phyloP scores from a whole-genome alignment of 257 asterid genomes.

The Solanum ahanhuiri region DNA sequence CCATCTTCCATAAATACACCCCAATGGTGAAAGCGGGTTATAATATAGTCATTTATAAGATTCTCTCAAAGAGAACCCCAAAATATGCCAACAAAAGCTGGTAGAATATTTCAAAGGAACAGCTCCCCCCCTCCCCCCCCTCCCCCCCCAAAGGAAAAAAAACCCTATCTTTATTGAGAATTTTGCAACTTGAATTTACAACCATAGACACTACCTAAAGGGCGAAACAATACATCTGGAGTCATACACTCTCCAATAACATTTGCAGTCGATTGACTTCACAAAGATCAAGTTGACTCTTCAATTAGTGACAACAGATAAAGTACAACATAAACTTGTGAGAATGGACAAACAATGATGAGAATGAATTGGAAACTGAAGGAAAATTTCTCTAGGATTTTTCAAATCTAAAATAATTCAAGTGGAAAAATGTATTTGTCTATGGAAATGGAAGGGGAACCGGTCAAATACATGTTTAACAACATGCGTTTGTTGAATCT shows the following conservation, averaged over 20 bases:
- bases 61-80: neutral
- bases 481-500: neutral
- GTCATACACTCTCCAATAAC: neutral
- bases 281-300: neutral
- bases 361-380: neutral
- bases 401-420: neutral
- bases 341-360: neutral
- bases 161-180: too few relatives aligned
- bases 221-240: neutral
- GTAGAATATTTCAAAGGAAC: neutral
- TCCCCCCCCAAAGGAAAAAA: too few relatives aligned
- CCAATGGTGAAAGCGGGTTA: neutral
- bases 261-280: neutral
- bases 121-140: neutral
- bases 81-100: neutral
- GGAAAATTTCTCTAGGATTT: neutral
- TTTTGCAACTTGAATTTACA: neutral
- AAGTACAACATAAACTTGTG: neutral
- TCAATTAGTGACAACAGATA: neutral
- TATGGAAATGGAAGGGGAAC: neutral
- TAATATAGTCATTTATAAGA: neutral
- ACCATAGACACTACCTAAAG: neutral
- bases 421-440: neutral
- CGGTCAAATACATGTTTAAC: neutral
- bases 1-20: neutral